Percentiles rank a stretch among this genome's conserved stretches.
Evolutionary conservation across 2,329 filamentous ascomycete genomes (phyloP).

Genomic region (Botrytis byssoidea): DNA sequence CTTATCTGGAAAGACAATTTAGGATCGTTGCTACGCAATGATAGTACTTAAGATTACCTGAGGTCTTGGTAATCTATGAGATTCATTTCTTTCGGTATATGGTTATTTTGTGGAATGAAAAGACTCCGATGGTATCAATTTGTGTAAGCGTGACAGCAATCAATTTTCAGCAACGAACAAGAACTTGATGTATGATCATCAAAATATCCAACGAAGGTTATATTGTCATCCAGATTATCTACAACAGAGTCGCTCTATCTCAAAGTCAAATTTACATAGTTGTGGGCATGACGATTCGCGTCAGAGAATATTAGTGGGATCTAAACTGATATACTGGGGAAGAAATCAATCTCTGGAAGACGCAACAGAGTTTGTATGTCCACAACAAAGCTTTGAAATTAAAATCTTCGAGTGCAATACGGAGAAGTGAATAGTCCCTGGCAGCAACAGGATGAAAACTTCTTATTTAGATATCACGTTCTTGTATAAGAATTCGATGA

Average conservation of each 20-base stretch:
- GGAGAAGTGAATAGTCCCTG: background rate
- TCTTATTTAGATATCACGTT: background rate
- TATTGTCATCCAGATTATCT: too few relatives aligned
- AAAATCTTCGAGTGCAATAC: accelerated
- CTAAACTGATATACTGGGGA: background rate
- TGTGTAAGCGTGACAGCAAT: background rate
- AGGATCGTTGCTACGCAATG: background rate
- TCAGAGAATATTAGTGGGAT: too few relatives aligned
- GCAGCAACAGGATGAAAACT: background rate
- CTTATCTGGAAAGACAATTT: accelerated
- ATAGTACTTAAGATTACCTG: background rate
- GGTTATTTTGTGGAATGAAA: background rate
- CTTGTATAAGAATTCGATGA: too few relatives aligned
- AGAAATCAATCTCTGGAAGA: background rate
- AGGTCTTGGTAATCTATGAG: background rate
- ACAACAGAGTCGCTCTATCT: background rate
- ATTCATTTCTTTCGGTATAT: background rate
- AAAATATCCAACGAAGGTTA: accelerated
- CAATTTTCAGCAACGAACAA: background rate
- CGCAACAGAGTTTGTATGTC: background rate
- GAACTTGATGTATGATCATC: background rate
- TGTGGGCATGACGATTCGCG: background rate
- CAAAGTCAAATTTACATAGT: background rate
- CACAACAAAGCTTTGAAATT: background rate
- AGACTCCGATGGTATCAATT: too few relatives aligned